Evolutionary conservation across 495 filamentous ascomycete genomes (phyloP).

Genomic region (Podospora sp.): DNA sequence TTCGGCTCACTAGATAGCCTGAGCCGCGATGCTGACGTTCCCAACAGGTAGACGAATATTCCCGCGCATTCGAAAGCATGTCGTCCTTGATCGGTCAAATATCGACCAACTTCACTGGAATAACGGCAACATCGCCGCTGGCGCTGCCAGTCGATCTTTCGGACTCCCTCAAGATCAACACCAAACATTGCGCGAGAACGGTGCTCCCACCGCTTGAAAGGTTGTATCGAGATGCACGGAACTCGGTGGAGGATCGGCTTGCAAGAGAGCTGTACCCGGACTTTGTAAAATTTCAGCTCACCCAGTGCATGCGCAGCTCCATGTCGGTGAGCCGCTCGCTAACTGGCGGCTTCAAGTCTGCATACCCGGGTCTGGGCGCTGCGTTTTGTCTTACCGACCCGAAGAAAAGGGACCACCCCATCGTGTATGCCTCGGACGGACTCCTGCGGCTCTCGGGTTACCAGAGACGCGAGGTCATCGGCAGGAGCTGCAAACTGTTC

Average conservation of each 20-base stretch:
- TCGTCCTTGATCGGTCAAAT: conserved; percentile 48
- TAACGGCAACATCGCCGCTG: conserved; percentile 45
- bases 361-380: conserved; percentile 41
- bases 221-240: conserved; percentile 49
- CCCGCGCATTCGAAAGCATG: conserved; percentile 39
- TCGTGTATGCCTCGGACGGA: conserved; percentile 55
- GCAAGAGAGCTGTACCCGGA: conserved; percentile 51
- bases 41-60: conserved; percentile 39
- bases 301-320: conserved; percentile 29
- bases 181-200: conserved; percentile 42
- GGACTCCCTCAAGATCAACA: conserved; percentile 41
- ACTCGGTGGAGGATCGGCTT: conserved; percentile 47
- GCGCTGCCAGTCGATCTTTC: conserved; percentile 39
- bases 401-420: conserved; percentile 48
- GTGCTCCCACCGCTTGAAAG: conserved; percentile 48
- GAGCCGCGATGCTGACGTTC: neutral
- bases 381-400: conserved; percentile 41
- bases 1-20: neutral
- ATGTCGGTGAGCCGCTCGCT: conserved; percentile 23
- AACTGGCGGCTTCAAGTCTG: conserved; percentile 21
- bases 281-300: conserved; percentile 48
- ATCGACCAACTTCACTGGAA: conserved; percentile 46
- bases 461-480: conserved; percentile 47
- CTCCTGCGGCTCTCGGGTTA: conserved; percentile 54
- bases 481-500: conserved; percentile 54